Base-by-base conservation (phyloP, 2,329 filamentous ascomycete species). In the Aspergillus floridensis region DNA sequence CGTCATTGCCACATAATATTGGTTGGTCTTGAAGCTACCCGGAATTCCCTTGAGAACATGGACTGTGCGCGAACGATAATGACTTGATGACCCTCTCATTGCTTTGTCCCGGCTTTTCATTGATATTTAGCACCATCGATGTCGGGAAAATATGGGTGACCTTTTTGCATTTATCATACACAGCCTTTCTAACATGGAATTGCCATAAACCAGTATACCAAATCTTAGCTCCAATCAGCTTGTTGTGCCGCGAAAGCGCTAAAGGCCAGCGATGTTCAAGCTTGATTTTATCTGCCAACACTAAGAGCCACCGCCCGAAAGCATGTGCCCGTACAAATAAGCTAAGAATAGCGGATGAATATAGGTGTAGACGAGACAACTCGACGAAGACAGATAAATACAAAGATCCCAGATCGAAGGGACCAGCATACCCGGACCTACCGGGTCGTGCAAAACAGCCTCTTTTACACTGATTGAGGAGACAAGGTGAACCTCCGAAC, bases 321-420 rank as follows among this genome's bases (percentile, higher is more conserved):
- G 53, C 31, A 22, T 46, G n/a, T 44, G 38, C 22, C 53, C 41
- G 38, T 24, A 48, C 53, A 32, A 29, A 47, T 26, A 44, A 55
- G 38, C 38, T n/a, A 44, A 44, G 14, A 19, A 44, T 44, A 19
- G 38, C 38, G 19, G 38, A 44, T 19, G 5, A 48, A 24, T 44
- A 48, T 29, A 35, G n/a, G 26, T 46, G n/a, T 31, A 54, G 19
- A 46, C 29, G 44, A 54, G 41, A 19, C 46, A 53, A 53, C 41
- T 54, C 52, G 26, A 54, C 52, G 21, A n/a, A 48, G 19, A 54
- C 41, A 48, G 29, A 55, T 55, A 55, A 35, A 31, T 55, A 55
- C 53, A 55, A 32, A 19, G 41, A 35, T 21, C 7, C 53, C 53
- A 19, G n/a, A 47, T 19, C 35, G 29, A 32, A 7, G 41, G 26